Evolutionary conservation across 2,329 filamentous ascomycete genomes (phyloP).

Genomic region (Colletotrichum sp.): DNA sequence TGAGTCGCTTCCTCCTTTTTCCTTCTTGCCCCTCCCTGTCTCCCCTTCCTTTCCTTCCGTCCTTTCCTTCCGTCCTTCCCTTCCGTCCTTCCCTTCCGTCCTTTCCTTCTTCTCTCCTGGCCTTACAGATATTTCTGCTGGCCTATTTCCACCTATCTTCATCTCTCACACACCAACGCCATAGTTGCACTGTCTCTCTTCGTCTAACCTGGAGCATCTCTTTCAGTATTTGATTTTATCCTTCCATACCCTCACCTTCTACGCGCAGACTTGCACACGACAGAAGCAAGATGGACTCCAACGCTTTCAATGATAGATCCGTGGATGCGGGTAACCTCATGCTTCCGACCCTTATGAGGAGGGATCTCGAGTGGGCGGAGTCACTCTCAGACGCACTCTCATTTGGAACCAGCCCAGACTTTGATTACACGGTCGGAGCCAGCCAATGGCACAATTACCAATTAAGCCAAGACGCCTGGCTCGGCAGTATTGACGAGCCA

Average conservation of each 20-base stretch:
- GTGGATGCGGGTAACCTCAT: neutral
- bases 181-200: neutral
- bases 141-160: neutral
- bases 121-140: neutral
- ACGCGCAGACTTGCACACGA: neutral
- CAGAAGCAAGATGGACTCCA: neutral
- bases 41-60: neutral
- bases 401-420: too few species aligned
- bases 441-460: too few species aligned
- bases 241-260: neutral
- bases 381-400: too few species aligned
- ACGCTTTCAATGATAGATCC: neutral
- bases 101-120: neutral
- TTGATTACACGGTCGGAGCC: too few species aligned
- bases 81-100: neutral
- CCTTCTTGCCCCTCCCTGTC: neutral
- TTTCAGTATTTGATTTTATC: neutral
- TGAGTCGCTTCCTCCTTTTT: neutral
- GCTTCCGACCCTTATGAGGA: neutral
- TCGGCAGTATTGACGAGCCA: neutral
- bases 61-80: neutral
- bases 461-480: neutral
- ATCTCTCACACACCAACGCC: neutral
- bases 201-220: neutral
- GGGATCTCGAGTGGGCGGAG: too few species aligned